phyloP scores from a whole-genome alignment of 768 basidiomycete species.

The Tylopilus rubrobrunneus region DNA sequence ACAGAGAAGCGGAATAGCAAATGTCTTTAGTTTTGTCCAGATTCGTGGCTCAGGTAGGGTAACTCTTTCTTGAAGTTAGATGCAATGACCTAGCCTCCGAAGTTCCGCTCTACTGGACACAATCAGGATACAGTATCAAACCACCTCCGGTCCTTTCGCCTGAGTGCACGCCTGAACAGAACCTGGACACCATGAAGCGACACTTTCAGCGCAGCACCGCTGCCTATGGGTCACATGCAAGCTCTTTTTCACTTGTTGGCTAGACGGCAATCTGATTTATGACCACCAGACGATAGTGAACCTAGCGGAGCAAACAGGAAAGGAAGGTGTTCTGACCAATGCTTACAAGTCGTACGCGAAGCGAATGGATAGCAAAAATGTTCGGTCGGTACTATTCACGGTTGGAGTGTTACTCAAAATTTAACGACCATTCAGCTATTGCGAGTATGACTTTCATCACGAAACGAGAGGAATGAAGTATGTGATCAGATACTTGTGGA shows the following conservation, averaged over 20 bases:
- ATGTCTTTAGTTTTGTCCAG: constrained; percentile 87
- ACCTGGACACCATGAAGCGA: constrained; percentile 61
- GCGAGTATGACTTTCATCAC: constrained; percentile 88
- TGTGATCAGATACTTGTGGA: constrained; percentile 20
- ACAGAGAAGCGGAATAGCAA: constrained; percentile 70
- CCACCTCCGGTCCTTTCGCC: constrained; percentile 76
- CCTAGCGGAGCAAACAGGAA: constrained; percentile 87
- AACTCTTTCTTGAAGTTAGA: neutral
- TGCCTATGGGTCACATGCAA: constrained; percentile 76
- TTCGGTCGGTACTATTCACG: constrained; percentile 42
- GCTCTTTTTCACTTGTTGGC: constrained; percentile 16
- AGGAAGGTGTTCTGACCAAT: constrained; percentile 74
- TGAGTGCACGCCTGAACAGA: constrained; percentile 71
- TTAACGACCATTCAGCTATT: constrained; percentile 45
- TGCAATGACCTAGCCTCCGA: constrained; percentile 8
- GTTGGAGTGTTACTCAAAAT: neutral
- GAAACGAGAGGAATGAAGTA: constrained; percentile 96
- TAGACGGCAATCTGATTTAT: constrained; percentile 4
- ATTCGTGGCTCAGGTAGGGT: constrained; percentile 80
- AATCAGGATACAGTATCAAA: constrained; percentile 81
- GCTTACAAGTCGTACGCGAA: constrained; percentile 72
- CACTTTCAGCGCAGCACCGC: constrained; percentile 69
- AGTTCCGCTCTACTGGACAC: constrained; percentile 95
- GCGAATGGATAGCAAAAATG: constrained; percentile 51
- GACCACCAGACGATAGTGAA: constrained; percentile 70